Evolutionary conservation across 805 yeast species (phyloP), one percentile per base, ranked within the genome.

Genomic region (Candida nanaspora): DNA sequence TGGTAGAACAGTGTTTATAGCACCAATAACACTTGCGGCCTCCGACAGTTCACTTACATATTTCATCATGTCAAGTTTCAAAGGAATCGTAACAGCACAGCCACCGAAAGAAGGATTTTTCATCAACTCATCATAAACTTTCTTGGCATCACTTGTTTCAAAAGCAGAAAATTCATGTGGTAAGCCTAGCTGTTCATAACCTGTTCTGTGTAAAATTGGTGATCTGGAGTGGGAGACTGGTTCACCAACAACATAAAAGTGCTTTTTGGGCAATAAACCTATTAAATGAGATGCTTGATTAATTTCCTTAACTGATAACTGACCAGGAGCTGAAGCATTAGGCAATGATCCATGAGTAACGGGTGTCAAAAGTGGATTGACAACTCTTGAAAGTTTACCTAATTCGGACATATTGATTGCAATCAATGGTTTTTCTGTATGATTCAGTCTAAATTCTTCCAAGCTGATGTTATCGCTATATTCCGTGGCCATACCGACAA

Each of bases 31-130:
- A 46, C 70, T 59, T 14, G 95, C 98, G 15, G 94, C 77, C n/a
- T 76, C 82, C 7, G 87, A 74, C 33, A 91, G 65, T 44, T 75
- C 80, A 45, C 70, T 69, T 47, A 82, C 72, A 48, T 76, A 74
- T 49, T 78, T 69, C 66, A 85, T 78, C 46, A 91, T 80, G 43
- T 82, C 94, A 41, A 87, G 56, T 59, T 93, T 93, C 56, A 91
- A 69, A 4, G 99, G 99, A 56, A 91, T 91, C 2, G 98, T 93
- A 7, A 93, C 86, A 5, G 95, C 89, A 46, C 85, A 78, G n/a
- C 98, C 99, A 36, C 98, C 98, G 53, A 93, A 83, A 8, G 65
- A 55, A 14, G 75, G 61, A 16, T 59, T 59, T 29, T 67, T 56
- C 43, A 78, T 65, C 41, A 88, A 57, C 35, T 71, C 61, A 11